Evolutionary conservation across 139 green algal genomes (phyloP).

Genomic region (Pycnococcus provasolii): DNA sequence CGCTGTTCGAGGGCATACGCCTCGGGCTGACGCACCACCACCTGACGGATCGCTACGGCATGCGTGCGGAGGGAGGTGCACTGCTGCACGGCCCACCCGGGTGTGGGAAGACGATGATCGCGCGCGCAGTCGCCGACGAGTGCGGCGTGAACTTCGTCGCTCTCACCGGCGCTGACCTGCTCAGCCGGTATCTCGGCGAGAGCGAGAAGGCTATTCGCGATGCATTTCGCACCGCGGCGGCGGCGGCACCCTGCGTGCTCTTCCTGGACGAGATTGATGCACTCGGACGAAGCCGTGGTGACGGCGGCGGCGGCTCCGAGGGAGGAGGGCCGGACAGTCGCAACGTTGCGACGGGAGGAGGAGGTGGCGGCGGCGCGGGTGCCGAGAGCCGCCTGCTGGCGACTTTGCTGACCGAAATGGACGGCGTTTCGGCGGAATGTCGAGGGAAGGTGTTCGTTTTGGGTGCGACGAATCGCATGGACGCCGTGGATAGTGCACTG

Average conservation of each 20-base stretch:
- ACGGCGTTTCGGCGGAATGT: conserved; percentile 37
- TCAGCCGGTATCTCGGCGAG: conserved; percentile 87
- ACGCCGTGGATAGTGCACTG: conserved; percentile 83
- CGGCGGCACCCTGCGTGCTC: conserved; percentile 75
- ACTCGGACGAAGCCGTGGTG: conserved; percentile 33
- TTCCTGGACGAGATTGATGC: conserved; percentile 98
- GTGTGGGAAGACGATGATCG: conserved; percentile 94
- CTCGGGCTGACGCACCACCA: too few species aligned
- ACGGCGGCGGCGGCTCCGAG: conserved; percentile 48
- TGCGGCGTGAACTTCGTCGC: conserved; percentile 95
- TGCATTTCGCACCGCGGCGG: conserved; percentile 63
- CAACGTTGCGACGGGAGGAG: not conserved
- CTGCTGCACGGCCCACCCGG: conserved; percentile 80
- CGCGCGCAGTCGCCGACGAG: conserved; percentile 84
- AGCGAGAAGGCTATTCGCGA: conserved; percentile 67
- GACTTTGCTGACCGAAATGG: conserved; percentile 22
- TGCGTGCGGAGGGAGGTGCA: conserved; percentile 46
- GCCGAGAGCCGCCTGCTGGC: not conserved
- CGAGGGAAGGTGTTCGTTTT: conserved; percentile 57
- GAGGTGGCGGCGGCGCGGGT: not conserved
- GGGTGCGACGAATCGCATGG: conserved; percentile 77
- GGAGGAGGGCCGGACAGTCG: conserved; percentile 36
- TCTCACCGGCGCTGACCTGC: conserved; percentile 85
- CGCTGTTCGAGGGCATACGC: too few species aligned
- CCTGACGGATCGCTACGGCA: too few species aligned